Evolutionary conservation across 345 rosid species (phyloP).

Genomic region (Bruguiera gymnorhiza): DNA sequence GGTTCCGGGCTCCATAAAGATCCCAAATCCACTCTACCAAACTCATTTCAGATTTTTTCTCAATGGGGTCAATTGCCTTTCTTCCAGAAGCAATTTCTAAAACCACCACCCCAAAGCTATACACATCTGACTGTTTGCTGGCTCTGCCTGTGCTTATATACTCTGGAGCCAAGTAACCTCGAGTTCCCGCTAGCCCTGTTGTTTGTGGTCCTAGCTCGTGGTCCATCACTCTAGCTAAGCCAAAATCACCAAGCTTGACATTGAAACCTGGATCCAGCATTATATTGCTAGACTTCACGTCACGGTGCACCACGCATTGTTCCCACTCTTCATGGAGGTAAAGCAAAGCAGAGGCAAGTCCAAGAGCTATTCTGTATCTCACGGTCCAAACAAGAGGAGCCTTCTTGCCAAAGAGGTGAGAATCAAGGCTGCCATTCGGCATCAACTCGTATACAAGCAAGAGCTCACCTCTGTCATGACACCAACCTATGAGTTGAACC

Average conservation of each 20-base stretch:
- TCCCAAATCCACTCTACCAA: slow-evolving; percentile 58
- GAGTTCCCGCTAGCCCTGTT: slow-evolving; percentile 39
- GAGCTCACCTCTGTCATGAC: slow-evolving; percentile 32
- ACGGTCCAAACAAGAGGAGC: slow-evolving; percentile 23
- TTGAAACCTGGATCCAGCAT: slow-evolving; percentile 37
- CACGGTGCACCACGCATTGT: slow-evolving; percentile 40
- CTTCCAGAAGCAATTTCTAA: slow-evolving; percentile 22
- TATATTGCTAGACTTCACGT: slow-evolving; percentile 37
- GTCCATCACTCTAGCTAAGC: slow-evolving; percentile 36
- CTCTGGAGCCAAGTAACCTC: slow-evolving; percentile 29
- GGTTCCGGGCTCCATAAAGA: slow-evolving; percentile 31
- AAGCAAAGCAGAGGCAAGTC: slow-evolving; percentile 17
- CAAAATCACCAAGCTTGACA: slow-evolving; percentile 49
- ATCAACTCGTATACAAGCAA: slow-evolving; percentile 37
- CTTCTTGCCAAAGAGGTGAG: slow-evolving; percentile 26
- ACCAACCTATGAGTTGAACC: slow-evolving; percentile 45
- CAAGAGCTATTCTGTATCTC: slow-evolving; percentile 28
- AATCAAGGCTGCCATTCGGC: slow-evolving; percentile 37
- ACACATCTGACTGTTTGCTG: slow-evolving; percentile 18
- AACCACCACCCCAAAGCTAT: slow-evolving; percentile 26
- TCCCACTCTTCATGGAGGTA: slow-evolving; percentile 49
- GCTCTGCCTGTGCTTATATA: neutral
- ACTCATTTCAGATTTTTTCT: slow-evolving; percentile 13
- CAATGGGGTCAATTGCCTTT: slow-evolving; percentile 31
- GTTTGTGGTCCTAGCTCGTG: slow-evolving; percentile 38